A percentile compares a stretch with the other conserved stretches of the same genome.
Conservation (phyloP, 495 filamentous ascomycete species). For the Ramalina intermedia region DNA sequence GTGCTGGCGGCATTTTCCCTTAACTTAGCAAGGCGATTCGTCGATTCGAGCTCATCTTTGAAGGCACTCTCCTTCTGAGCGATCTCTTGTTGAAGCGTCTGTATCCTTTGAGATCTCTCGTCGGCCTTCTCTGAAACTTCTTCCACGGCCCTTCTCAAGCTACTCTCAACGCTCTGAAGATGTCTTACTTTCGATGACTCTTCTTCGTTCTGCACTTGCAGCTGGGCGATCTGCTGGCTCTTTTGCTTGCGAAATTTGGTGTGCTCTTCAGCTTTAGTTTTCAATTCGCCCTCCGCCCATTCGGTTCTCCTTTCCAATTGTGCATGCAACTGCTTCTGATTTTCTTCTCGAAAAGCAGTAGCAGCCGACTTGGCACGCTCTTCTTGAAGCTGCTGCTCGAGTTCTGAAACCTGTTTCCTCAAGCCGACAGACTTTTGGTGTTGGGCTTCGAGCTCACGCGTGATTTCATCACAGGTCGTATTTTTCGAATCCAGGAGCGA, state of each 20-base stretch:
- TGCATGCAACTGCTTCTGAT: conserved; percentile 76
- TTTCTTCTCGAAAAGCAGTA: conserved; percentile 76
- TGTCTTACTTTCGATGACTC: conserved; percentile 58
- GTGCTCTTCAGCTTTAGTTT: conserved; percentile 71
- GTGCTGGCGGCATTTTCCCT: conserved; percentile 72
- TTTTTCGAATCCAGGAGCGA: conserved; percentile 81
- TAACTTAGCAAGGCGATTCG: conserved; percentile 66
- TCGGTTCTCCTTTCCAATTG: conserved; percentile 76
- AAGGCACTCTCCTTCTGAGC: conserved; percentile 68
- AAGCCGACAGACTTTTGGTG: conserved; percentile 79
- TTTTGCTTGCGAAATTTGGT: conserved; percentile 93
- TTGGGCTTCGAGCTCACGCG: conserved; percentile 70
- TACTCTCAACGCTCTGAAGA: conserved; percentile 62
- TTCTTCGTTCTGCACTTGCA: conserved; percentile 82
- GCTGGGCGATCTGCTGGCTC: conserved; percentile 64
- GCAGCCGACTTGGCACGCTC: conserved; percentile 62
- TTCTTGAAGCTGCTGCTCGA: conserved; percentile 70
- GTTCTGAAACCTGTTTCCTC: conserved; percentile 58
- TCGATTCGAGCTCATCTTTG: conserved; percentile 64
- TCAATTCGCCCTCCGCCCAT: conserved; percentile 79
- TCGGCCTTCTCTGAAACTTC: conserved; percentile 78
- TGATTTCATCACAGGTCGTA: conserved; percentile 67
- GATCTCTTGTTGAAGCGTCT: conserved; percentile 70
- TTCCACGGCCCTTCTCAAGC: conserved; percentile 62
- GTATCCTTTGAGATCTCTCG: conserved; percentile 62